Percentiles rank a stretch among this genome's conserved stretches.
These are phyloP conservation scores for Nannochloropsis salina DNA, from an alignment of 108 stramenopile genomes.

Conservation along the genomic window DNA sequence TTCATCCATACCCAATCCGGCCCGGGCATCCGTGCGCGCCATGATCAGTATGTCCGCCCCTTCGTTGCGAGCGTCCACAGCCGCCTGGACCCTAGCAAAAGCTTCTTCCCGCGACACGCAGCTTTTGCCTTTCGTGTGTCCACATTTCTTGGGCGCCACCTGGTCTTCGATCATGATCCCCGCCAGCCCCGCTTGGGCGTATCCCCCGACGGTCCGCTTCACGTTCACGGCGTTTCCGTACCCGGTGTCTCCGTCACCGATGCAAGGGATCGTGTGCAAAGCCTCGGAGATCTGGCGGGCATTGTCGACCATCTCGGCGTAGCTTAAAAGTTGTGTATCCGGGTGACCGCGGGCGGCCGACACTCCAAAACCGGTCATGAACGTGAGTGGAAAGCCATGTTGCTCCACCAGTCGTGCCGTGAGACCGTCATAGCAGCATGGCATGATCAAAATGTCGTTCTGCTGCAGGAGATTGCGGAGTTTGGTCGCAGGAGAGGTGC, in stretches of 20 bases:
- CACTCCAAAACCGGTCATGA: slow-evolving; percentile 97
- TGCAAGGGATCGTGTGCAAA: slow-evolving; percentile 73
- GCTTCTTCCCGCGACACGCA: slow-evolving; percentile 80
- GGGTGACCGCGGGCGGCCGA: slow-evolving; percentile 76
- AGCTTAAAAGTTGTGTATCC: slow-evolving; percentile 72
- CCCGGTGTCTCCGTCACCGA: slow-evolving; percentile 91
- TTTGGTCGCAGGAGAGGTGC: slow-evolving; percentile 22
- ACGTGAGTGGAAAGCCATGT: slow-evolving; percentile 85
- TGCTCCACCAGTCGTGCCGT: slow-evolving; percentile 68
- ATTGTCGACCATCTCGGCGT: slow-evolving; percentile 73
- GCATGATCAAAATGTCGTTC: slow-evolving; percentile 56
- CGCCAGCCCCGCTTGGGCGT: slow-evolving; percentile 82
- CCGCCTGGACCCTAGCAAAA: slow-evolving; percentile 74
- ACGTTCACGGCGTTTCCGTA: slow-evolving; percentile 92
- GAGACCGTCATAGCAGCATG: slow-evolving; percentile 90
- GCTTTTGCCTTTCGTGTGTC: slow-evolving; percentile 86
- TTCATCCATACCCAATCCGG: slow-evolving; percentile 79
- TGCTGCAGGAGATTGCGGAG: slow-evolving; percentile 35
- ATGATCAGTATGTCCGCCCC: slow-evolving; percentile 73
- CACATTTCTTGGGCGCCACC: slow-evolving; percentile 64
- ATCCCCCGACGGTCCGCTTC: slow-evolving; percentile 74
- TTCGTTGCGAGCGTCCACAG: slow-evolving; percentile 79
- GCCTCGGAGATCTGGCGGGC: slow-evolving; percentile 71
- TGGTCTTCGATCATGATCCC: slow-evolving; percentile 98
- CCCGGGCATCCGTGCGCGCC: slow-evolving; percentile 85